Percentiles rank a stretch among this genome's conserved stretches.
Evolutionary conservation across 1,139 yeast species (phyloP).

Genomic region (Meyerozyma carpophila): DNA sequence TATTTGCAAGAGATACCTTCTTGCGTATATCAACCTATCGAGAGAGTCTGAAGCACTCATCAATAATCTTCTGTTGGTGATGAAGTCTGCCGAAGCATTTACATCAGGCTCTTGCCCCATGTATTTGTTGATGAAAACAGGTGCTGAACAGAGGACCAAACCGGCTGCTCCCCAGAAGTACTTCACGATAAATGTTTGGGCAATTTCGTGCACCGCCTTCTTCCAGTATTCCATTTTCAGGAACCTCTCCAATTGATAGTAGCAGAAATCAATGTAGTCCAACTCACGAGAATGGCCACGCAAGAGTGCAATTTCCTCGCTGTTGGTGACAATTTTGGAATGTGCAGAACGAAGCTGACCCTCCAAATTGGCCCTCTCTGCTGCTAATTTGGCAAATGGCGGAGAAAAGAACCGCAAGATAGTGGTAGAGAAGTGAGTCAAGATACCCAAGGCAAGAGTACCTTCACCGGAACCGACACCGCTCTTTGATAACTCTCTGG

Average conservation of each 20-base stretch:
- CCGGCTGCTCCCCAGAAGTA: slow-evolving; percentile 98
- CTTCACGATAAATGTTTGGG: slow-evolving; percentile 80
- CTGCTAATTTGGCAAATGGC: slow-evolving; percentile 79
- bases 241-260: slow-evolving; percentile 77
- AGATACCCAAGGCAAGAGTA: slow-evolving; percentile 69
- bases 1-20: slow-evolving; percentile 78
- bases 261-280: slow-evolving; percentile 71
- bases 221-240: slow-evolving; percentile 74
- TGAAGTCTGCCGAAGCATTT: slow-evolving; percentile 68
- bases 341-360: slow-evolving; percentile 83
- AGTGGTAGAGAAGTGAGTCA: slow-evolving; percentile 78
- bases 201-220: slow-evolving; percentile 68
- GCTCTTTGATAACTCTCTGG: slow-evolving; percentile 67
- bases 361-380: slow-evolving; percentile 75
- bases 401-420: slow-evolving; percentile 76
- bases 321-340: slow-evolving; percentile 70
- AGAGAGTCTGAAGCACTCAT: slow-evolving; percentile 85
- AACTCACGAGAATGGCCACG: slow-evolving; percentile 79
- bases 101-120: slow-evolving; percentile 42
- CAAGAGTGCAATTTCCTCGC: slow-evolving; percentile 83
- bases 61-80: slow-evolving; percentile 83
- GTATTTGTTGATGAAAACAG: slow-evolving; percentile 71
- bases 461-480: slow-evolving; percentile 86
- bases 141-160: slow-evolving; percentile 78
- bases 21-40: slow-evolving; percentile 80